Evolutionary conservation across 2,329 filamentous ascomycete genomes (phyloP).

Genomic region (Chlorencoelia australis): DNA sequence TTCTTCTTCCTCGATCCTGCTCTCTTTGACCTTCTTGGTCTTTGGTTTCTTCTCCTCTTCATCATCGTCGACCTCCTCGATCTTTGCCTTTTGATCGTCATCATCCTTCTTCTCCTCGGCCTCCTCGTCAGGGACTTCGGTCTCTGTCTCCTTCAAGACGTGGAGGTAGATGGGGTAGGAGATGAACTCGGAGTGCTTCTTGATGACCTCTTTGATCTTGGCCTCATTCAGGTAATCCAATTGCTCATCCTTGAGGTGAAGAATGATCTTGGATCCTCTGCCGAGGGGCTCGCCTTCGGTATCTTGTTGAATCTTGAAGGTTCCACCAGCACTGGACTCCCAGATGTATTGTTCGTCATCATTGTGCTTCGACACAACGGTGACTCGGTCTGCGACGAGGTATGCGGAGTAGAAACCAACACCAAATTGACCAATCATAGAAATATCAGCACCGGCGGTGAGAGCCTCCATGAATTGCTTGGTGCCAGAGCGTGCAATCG

Average conservation of each 20-base stretch:
- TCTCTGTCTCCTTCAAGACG: slow-evolving; percentile 98
- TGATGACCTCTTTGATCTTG: slow-evolving; percentile 99
- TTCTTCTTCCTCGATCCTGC: slow-evolving; percentile 97
- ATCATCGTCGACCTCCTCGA: slow-evolving; percentile 12
- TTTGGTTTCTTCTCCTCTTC: slow-evolving; percentile 30
- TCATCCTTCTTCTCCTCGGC: slow-evolving; percentile 34
- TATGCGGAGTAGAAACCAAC: slow-evolving; percentile 99
- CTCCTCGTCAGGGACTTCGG: slow-evolving; percentile 36
- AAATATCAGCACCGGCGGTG: slow-evolving; percentile 95
- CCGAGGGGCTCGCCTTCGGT: slow-evolving; percentile 84
- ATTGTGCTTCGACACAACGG: slow-evolving; percentile 96
- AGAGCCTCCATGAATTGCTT: slow-evolving; percentile 99
- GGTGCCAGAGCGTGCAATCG: slow-evolving; percentile 96
- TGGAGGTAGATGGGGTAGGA: slow-evolving; percentile 99
- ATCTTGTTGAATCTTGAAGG: slow-evolving; percentile 87
- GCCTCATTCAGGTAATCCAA: slow-evolving; percentile 95
- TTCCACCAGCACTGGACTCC: slow-evolving; percentile 95
- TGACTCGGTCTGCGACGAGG: slow-evolving; percentile 94
- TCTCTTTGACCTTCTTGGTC: slow-evolving; percentile 99
- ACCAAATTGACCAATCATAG: slow-evolving; percentile 99
- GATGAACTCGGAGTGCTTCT: slow-evolving; percentile 99
- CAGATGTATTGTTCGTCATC: slow-evolving; percentile 99
- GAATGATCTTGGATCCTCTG: slow-evolving; percentile 95
- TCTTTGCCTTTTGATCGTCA: slow-evolving; percentile 11
- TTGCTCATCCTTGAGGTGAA: slow-evolving; percentile 99